A percentile compares a stretch with the other conserved stretches of the same genome.
These are phyloP conservation scores for Stephanodiscus triporus DNA, from an alignment of 108 stramenopile species.

Conservation along the genomic window DNA sequence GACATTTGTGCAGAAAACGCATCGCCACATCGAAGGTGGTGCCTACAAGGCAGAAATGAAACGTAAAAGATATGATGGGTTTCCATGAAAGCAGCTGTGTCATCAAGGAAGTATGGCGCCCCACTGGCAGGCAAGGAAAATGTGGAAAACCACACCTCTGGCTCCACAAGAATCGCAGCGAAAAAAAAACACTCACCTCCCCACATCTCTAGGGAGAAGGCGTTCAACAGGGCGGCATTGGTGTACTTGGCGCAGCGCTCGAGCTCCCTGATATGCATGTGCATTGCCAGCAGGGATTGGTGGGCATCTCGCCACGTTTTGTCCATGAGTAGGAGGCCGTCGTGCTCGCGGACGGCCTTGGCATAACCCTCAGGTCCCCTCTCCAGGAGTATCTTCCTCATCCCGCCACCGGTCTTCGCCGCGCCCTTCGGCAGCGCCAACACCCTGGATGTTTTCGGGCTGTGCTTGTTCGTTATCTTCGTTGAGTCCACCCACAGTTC, in stretches of 20 bases:
- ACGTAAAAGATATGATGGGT: too few species aligned
- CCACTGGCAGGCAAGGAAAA: too few species aligned
- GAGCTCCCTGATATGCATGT: conserved; percentile 91
- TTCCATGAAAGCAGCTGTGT: too few species aligned
- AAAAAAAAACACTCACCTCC: too few species aligned
- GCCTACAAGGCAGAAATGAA: too few species aligned
- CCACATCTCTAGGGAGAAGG: conserved; percentile 94
- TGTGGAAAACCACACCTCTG: too few species aligned
- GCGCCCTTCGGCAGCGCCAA: conserved; percentile 40
- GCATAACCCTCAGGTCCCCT: conserved; percentile 92
- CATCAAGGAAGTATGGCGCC: too few species aligned
- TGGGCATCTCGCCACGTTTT: conserved; percentile 99
- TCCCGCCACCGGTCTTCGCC: conserved; percentile 19
- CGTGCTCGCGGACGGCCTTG: conserved; percentile 86
- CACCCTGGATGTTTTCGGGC: conserved; percentile 39
- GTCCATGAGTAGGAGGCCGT: conserved; percentile 93
- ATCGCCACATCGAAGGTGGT: conserved; percentile 96
- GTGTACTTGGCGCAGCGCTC: conserved; percentile 87
- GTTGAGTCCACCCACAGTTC: conserved; percentile 84
- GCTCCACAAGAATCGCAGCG: too few species aligned
- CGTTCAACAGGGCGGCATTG: conserved; percentile 67
- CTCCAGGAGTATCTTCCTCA: conserved; percentile 53
- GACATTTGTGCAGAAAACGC: conserved; percentile 87
- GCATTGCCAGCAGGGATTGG: conserved; percentile 95
- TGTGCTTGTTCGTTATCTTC: conserved; percentile 50